These are phyloP conservation scores for Suhomyces choctaworum DNA, from an alignment of 1,139 yeast species.

Conservation along the genomic window DNA sequence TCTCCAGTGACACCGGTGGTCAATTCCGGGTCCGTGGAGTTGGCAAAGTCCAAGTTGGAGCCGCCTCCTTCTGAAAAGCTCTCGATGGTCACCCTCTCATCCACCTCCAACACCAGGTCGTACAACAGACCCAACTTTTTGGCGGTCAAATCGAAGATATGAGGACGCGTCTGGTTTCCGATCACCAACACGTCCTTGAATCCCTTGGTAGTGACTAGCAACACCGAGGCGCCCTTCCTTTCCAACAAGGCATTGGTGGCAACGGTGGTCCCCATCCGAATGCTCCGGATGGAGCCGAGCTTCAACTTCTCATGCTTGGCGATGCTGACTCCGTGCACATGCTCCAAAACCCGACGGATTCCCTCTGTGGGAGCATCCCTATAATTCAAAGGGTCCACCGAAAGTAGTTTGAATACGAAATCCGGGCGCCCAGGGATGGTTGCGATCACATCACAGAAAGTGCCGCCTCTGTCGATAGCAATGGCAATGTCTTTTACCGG, in stretches of 20 bases:
- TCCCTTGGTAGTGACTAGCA: constrained; percentile 52
- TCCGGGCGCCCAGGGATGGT: constrained; percentile 45
- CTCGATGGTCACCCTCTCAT: constrained; percentile 42
- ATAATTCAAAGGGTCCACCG: constrained; percentile 86
- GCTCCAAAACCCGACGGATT: constrained; percentile 72
- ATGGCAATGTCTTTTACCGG: constrained; percentile 17
- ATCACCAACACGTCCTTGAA: constrained; percentile 48
- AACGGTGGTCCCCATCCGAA: constrained; percentile 26
- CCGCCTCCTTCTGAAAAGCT: constrained; percentile 45
- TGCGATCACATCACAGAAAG: constrained; percentile 80
- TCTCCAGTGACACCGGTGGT: constrained; percentile 40
- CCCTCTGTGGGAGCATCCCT: constrained; percentile 92
- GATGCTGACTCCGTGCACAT: constrained; percentile 49
- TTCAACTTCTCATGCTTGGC: constrained; percentile 38
- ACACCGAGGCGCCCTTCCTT: constrained; percentile 53
- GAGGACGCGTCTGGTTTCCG: constrained; percentile 31
- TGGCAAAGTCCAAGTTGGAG: constrained; percentile 22
- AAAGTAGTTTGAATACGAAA: constrained; percentile 60
- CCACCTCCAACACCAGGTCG: constrained; percentile 38
- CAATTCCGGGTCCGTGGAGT: constrained; percentile 22
- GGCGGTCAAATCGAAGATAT: constrained; percentile 24
- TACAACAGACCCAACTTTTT: constrained; percentile 30
- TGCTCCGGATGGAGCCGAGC: constrained; percentile 19
- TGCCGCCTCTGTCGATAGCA: constrained; percentile 68
- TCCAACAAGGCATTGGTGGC: constrained; percentile 26